These are phyloP conservation scores for Fraxinus latifolia DNA, from an alignment of 305 asterid genomes.

Conservation along the genomic window DNA sequence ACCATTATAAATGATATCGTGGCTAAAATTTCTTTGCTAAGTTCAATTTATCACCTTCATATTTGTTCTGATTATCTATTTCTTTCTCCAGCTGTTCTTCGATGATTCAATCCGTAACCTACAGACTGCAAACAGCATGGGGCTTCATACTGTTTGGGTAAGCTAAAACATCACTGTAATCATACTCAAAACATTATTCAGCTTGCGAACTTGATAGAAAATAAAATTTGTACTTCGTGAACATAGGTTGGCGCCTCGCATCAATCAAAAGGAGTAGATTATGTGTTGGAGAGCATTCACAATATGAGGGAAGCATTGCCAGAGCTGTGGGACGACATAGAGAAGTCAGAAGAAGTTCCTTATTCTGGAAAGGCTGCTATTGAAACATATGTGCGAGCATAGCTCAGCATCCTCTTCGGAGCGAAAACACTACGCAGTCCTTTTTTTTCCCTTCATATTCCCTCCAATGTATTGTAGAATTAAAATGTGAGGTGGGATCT, in stretches of 20 bases:
- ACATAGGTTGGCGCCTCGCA: constrained; percentile 69
- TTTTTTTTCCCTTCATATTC: background rate
- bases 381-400: constrained; percentile 64
- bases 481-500: background rate
- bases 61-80: background rate
- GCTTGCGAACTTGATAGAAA: background rate
- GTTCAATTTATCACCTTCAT: background rate
- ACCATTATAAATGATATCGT: background rate
- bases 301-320: constrained; percentile 85
- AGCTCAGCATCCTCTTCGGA: background rate
- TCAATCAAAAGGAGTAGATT: constrained; percentile 56
- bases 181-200: background rate
- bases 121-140: constrained; percentile 59
- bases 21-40: background rate
- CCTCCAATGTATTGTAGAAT: background rate
- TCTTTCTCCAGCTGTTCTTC: constrained; percentile 61
- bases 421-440: background rate
- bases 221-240: constrained; percentile 7
- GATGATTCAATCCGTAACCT: constrained; percentile 86
- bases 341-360: constrained; percentile 40
- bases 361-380: constrained; percentile 50
- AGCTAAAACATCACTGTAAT: constrained; percentile 9
- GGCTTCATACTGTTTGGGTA: constrained; percentile 81
- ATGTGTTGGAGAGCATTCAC: constrained; percentile 83
- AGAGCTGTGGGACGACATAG: constrained; percentile 72